Evolutionary conservation across 192 early-diverging fungal genomes (phyloP), one percentile per base, ranked within the genome.

Genomic region (Umbelopsis sp.): DNA sequence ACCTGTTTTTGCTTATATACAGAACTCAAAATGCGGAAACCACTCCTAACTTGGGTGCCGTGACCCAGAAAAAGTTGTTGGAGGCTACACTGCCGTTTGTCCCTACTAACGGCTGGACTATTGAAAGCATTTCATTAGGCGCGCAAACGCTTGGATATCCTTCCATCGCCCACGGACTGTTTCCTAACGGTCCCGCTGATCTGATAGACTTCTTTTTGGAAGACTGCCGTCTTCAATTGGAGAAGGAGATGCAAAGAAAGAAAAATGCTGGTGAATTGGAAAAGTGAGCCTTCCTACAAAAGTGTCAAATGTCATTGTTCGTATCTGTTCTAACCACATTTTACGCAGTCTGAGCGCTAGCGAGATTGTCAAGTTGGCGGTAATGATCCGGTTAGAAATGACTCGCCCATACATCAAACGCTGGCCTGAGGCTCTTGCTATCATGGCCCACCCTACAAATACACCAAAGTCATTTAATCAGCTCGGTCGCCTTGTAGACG

Each of bases 391-490:
- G 18, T 75, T 97, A 47, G 83, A 88, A 41, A 80, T 91, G 80
- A 91, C 91, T 12, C 81, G 81, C 50, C 94, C 93, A n/a, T 87
- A 88, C 50, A 73, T 89, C 15, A 68, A 81, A 12, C 84, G 80
- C 30, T 97, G 95, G 95, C 93, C 91, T 18, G 88, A 95, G 51
- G 91, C 91, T 4, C 77, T 89, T 3, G 85, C 91, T 8, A 71
- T 97, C 16, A 84, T 97, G 86, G 91, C 90, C 1, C 90, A 88
- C 65, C 96, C 96, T 5, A 83, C 84, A 64, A 95, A 96, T 72
- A 78, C 92, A 3, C 73, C 88, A 2, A 76, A 86, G 76, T 88
- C 94, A 1, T 68, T 93, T 64, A 68, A 78, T 13, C 86, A 93
- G n/a, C 74, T 98, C 25, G 80, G 71, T 15, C 81, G 84, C 46